A percentile compares a stretch with the other conserved stretches of the same genome.
Evolutionary conservation across 2,329 filamentous ascomycete genomes (phyloP).

Genomic region (Phoma sp.): DNA sequence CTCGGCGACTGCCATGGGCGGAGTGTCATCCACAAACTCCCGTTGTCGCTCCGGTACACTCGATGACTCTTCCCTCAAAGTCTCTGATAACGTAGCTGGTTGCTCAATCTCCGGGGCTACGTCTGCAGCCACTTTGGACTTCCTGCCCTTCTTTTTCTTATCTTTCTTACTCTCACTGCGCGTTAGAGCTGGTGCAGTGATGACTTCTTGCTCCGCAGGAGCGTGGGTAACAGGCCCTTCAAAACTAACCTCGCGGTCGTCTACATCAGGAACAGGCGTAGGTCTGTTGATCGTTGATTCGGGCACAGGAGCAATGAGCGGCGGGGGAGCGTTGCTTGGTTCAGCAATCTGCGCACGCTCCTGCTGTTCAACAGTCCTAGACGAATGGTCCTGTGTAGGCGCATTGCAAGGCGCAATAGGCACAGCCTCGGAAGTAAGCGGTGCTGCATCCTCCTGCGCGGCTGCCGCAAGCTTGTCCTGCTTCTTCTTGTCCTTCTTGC

Average conservation of each 20-base stretch:
- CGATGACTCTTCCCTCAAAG: neutral
- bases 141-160: conserved; percentile 44
- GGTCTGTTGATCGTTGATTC: neutral
- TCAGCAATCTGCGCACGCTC: neutral
- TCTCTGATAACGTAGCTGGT: neutral
- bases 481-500: conserved; percentile 51
- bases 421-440: neutral
- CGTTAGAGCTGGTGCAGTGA: conserved; percentile 22
- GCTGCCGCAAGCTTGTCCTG: neutral
- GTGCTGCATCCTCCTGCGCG: neutral
- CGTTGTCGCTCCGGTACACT: neutral
- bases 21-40: neutral
- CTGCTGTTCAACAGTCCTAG: neutral
- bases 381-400: neutral
- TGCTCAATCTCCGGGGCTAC: neutral
- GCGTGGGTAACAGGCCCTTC: conserved; percentile 15
- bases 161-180: conserved; percentile 41
- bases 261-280: neutral
- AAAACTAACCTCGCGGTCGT: neutral
- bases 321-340: neutral
- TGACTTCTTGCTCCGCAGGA: conserved; percentile 12
- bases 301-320: neutral
- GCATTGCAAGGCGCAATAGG: neutral
- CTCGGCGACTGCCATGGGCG: neutral
- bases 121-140: conserved; percentile 12